Percentiles rank a stretch among this genome's conserved stretches.
Conservation (phyloP, 2,329 filamentous ascomycete species). For the Dendrostoma leiphaemia region DNA sequence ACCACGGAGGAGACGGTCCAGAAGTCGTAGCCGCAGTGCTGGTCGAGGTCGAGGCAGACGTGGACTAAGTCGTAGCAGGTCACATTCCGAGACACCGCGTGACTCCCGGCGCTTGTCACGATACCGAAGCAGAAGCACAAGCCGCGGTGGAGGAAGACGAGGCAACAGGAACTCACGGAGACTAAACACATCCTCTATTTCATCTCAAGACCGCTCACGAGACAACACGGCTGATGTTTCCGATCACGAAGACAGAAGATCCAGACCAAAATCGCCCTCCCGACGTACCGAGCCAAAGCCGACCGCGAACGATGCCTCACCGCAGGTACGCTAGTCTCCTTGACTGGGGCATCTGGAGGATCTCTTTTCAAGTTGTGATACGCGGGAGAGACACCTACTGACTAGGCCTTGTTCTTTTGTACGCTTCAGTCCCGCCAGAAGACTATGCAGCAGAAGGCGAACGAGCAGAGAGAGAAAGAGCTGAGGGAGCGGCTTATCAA, state of each 20-base stretch:
- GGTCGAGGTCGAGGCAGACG: conserved; percentile 13
- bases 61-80: conserved; percentile 21
- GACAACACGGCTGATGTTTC: conserved; percentile 58
- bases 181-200: conserved; percentile 51
- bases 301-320: conserved; percentile 17
- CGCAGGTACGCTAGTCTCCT: conserved; percentile 31
- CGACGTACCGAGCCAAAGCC: conserved; percentile 27
- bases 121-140: conserved; percentile 19
- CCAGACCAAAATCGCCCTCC: conserved; percentile 31
- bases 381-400: conserved; percentile 22
- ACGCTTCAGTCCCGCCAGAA: conserved; percentile 24
- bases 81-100: conserved; percentile 16
- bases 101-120: conserved; percentile 18
- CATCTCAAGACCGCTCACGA: conserved; percentile 47
- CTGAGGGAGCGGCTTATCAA: conserved; percentile 54
- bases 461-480: conserved; percentile 47
- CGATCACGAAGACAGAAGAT: conserved; percentile 40
- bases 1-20: conserved; percentile 31
- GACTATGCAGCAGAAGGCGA: conserved; percentile 40
- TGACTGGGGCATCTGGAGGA: conserved; percentile 25
- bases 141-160: conserved; percentile 17
- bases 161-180: conserved; percentile 31
- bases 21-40: conserved; percentile 28
- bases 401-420: conserved; percentile 23
- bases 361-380: conserved; percentile 28